Percentiles rank a stretch among this genome's conserved stretches.
Evolutionary conservation across 1,284 basidiomycete genomes (phyloP).

Genomic region (Leccinum pachyderme): DNA sequence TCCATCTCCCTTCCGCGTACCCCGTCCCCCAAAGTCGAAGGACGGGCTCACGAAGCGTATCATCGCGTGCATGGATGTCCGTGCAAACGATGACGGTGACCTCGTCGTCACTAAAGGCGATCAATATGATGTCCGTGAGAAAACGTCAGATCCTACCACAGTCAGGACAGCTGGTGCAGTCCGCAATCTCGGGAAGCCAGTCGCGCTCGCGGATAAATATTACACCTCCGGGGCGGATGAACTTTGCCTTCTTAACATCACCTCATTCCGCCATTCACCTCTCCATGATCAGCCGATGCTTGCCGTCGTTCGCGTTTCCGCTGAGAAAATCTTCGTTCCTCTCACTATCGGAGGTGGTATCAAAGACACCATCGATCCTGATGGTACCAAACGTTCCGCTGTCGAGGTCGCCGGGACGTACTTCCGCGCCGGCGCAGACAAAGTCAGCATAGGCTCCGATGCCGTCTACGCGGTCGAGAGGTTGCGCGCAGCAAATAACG

Average conservation of each 20-base stretch:
- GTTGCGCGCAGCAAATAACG: slow-evolving; percentile 53
- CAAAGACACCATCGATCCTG: slow-evolving; percentile 94
- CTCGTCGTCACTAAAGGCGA: slow-evolving; percentile 99
- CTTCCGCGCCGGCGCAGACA: slow-evolving; percentile 97
- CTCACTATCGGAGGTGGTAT: slow-evolving; percentile 99
- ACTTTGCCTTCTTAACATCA: slow-evolving; percentile 98
- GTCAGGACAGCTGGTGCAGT: slow-evolving; percentile 71
- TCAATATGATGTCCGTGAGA: slow-evolving; percentile 97
- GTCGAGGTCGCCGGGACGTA: slow-evolving; percentile 95
- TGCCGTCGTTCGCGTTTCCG: slow-evolving; percentile 87
- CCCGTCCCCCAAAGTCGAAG: slow-evolving; percentile 40
- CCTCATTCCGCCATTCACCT: slow-evolving; percentile 96
- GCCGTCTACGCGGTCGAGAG: slow-evolving; percentile 93
- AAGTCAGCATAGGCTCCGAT: slow-evolving; percentile 95
- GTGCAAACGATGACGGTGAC: slow-evolving; percentile 94
- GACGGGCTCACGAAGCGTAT: slow-evolving; percentile 90
- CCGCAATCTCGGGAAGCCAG: slow-evolving; percentile 97
- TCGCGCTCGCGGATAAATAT: slow-evolving; percentile 87
- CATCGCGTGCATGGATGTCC: slow-evolving; percentile 97
- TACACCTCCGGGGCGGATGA: slow-evolving; percentile 93
- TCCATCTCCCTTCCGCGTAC: slow-evolving; percentile 31
- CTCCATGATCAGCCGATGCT: slow-evolving; percentile 98
- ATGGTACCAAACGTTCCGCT: slow-evolving; percentile 84
- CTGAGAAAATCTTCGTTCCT: slow-evolving; percentile 94
- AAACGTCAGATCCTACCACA: slow-evolving; percentile 37